Evolutionary conservation across 352 stramenopile species (phyloP), one percentile per base, ranked within the genome.

Genomic region (Globisporangium cederbergense): DNA sequence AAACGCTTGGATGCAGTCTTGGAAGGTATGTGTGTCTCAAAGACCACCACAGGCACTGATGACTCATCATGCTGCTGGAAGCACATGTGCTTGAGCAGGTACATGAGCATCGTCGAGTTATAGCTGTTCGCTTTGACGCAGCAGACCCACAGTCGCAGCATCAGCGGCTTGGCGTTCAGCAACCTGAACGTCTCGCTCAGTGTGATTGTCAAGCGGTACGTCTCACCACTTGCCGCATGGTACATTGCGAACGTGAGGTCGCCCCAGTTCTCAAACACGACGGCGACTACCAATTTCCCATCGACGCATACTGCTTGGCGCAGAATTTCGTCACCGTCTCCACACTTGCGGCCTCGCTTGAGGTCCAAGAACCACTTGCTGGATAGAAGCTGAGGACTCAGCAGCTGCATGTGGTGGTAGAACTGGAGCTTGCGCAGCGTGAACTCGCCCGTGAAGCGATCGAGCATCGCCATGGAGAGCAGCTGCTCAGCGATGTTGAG

Each of bases 251-350:
- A 71, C 0, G 71, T 72, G 8, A 94, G 58, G 60, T 94, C 83
- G 32, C 86, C 86, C 81, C 83, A 94, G 56, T 94, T 94, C 66
- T 94, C 86, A 54, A 79, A 86, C 2, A 92, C 74, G 5, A 83
- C 69, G 1, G 83, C 76, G 34, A 83, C 63, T 46, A 81, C 88
- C 18, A 90, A 56, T 43, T 64, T 71, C 0, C 81, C 76, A 52
- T 86, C 62, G 4, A 94, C 71, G 10, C 56, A 68, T 0, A 60
- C 51, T 2, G 66, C 75, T 69, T 94, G 83, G 4, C 86, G 86
- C 10, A 89, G 68, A 0, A 94, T 70, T 34, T 91, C 81, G 42
- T 94, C 86, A 28, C 86, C 86, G 43, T 78, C 72, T 1, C 86
- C 86, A 38, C 80, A 83, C 40, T 92, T 91, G 0, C 83, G 73